Base-by-base conservation (phyloP, 73 alveolate species). In the Diophrys sp. region DNA sequence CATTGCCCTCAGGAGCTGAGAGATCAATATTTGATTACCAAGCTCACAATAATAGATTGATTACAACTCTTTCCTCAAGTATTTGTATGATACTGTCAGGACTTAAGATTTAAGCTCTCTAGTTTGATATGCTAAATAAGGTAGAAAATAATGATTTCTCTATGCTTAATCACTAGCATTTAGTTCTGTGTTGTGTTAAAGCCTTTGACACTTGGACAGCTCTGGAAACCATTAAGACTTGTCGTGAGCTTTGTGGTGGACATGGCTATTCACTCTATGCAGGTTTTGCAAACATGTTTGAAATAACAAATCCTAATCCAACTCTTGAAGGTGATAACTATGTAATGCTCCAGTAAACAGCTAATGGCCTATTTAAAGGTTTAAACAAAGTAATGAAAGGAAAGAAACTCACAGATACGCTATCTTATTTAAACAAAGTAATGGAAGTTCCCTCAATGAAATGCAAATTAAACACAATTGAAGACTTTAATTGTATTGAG, bases 181-280 rank as follows among this genome's bases (percentile, higher is more conserved):
- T 67, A 33, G 27, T 77, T 29, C 82, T 83, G 67, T 56, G 91
- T 74, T 89, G 94, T 24, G 57, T 88, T 31, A 93, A 90, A 73
- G 96, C 95, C 29, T 88, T 87, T 29, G 71, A 54, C 67, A 74
- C 94, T 14, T 27, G 75, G 74, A 69, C 56, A 26, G 81, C 90
- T 44, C 79, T 90, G 67, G 90, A 90, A 33, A 91, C 90, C 0
- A 24, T 84, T 2, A 95, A 90, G 68, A 56, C 44, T 33, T 33
- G 75, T 29, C 79, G 98, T 67, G 80, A 84, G 56, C 78, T 91
- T 29, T 89, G 95, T 68, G 98, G 98, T 26, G 98, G 95, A 27
- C 95, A 93, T 70, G 98, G 98, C 28, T 93, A 72, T 77, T 79
- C 90, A 34, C 30, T 74, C 31, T 78, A 75, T 71, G 75, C 93